phyloP scores from a whole-genome alignment of 768 basidiomycete genomes.

The Pleurotus sapidus region DNA sequence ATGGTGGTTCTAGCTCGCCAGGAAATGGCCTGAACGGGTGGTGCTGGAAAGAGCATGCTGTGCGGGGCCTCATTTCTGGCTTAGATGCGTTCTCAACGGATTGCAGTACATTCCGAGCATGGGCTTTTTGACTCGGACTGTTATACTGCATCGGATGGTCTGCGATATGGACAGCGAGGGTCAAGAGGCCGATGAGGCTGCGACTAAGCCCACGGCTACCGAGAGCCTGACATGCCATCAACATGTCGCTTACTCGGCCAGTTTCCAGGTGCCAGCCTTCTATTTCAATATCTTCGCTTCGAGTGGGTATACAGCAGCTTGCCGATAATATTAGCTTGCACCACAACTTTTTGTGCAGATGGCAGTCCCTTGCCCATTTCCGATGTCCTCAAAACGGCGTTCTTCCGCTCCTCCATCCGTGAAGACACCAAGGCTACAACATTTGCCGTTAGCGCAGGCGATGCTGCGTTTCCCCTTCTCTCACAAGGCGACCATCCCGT shows the following conservation, averaged over 20 bases:
- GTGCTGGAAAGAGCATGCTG: slow-evolving; percentile 60
- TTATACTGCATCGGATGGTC: slow-evolving; percentile 11
- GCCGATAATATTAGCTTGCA: slow-evolving; percentile 1
- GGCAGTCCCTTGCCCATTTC: slow-evolving; percentile 60
- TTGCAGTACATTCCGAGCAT: slow-evolving; percentile 32
- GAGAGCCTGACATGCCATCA: slow-evolving; percentile 50
- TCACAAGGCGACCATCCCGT: slow-evolving; percentile 88
- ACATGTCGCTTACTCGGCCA: slow-evolving; percentile 73
- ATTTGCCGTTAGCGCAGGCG: slow-evolving; percentile 51
- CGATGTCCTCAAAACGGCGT: slow-evolving; percentile 51
- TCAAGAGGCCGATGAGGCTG: slow-evolving; percentile 31
- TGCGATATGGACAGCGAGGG: slow-evolving; percentile 20
- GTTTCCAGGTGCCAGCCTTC: slow-evolving; percentile 80
- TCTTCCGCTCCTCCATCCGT: slow-evolving; percentile 54
- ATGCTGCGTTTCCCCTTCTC: slow-evolving; percentile 66
- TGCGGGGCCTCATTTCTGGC: slow-evolving; percentile 29
- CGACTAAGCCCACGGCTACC: slow-evolving; percentile 23
- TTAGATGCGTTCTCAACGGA: slow-evolving; percentile 8
- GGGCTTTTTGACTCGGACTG: slow-evolving; percentile 46
- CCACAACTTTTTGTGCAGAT: slow-evolving; percentile 36
- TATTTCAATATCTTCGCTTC: slow-evolving; percentile 72
- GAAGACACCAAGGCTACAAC: slow-evolving; percentile 42
- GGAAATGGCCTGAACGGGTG: slow-evolving; percentile 34
- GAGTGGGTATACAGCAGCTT: slow-evolving; percentile 43
- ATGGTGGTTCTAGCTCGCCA: background rate